A percentile compares a stretch with the other conserved stretches of the same genome.
Evolutionary conservation across 1,139 yeast genomes (phyloP).

Genomic region (Kurtzmaniella quercitrusa): DNA sequence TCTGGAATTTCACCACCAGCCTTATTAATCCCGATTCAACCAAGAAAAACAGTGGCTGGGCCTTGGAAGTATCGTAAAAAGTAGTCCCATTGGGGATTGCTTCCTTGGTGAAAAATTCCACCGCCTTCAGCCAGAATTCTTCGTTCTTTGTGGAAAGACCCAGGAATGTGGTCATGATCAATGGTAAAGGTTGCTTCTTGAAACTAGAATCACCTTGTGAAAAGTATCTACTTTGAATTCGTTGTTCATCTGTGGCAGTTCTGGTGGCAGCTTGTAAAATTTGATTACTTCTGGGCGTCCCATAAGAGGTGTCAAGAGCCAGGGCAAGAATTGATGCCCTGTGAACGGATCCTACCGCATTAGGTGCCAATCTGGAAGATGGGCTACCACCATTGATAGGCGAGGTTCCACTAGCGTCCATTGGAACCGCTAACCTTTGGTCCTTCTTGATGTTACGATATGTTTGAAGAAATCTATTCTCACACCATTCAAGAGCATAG

Average conservation of each 20-base stretch:
- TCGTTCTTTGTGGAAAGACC: constrained; percentile 61
- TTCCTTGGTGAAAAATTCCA: constrained; percentile 50
- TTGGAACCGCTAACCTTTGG: constrained; percentile 2
- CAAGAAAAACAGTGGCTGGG: constrained; percentile 51
- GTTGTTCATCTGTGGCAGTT: constrained; percentile 43
- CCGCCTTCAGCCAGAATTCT: constrained; percentile 58
- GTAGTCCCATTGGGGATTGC: constrained; percentile 45
- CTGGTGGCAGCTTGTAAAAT: constrained; percentile 60
- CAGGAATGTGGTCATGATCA: constrained; percentile 65
- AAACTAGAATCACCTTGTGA: constrained; percentile 24
- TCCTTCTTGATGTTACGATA: constrained; percentile 38
- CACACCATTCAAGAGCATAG: constrained; percentile 95
- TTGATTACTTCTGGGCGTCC: constrained; percentile 64
- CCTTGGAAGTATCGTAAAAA: constrained; percentile 41
- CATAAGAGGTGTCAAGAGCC: constrained; percentile 18
- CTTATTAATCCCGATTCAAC: constrained; percentile 80
- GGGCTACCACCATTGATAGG: constrained; percentile 5
- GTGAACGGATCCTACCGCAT: constrained; percentile 5
- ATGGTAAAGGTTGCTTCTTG: constrained; percentile 60
- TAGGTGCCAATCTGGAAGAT: constrained; percentile 4
- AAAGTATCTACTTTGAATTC: constrained; percentile 27
- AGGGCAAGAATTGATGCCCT: constrained; percentile 4
- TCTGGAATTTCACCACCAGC: constrained; percentile 51
- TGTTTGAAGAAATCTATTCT: constrained; percentile 75
- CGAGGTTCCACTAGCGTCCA: constrained; percentile 8